These are phyloP conservation scores for Symbiotaphrina buchneri DNA, from an alignment of 495 filamentous ascomycete species.

Conservation along the genomic window DNA sequence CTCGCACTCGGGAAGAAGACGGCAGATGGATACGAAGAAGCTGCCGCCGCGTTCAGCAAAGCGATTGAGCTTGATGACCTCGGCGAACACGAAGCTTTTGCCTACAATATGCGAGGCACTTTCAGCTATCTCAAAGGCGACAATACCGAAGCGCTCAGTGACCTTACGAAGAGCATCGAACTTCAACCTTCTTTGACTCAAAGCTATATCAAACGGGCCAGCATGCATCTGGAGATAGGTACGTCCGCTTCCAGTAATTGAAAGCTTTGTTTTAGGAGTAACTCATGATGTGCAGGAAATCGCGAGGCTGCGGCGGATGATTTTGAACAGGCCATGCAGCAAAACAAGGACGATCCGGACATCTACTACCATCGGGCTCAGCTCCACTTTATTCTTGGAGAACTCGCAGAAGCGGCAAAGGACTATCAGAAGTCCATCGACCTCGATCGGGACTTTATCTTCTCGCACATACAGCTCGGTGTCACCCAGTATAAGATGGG, in stretches of 20 bases:
- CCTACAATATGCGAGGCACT: conserved; percentile 89
- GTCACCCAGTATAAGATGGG: conserved; percentile 99
- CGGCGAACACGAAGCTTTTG: conserved; percentile 64
- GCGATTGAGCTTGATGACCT: conserved; percentile 61
- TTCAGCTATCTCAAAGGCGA: conserved; percentile 85
- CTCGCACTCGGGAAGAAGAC: conserved; percentile 65
- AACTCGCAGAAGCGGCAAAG: conserved; percentile 82
- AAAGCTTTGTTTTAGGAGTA: conserved; percentile 1
- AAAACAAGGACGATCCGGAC: conserved; percentile 80
- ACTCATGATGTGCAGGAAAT: conserved; percentile 33
- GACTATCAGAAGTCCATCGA: conserved; percentile 99
- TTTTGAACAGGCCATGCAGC: conserved; percentile 63
- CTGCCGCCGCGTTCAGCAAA: conserved; percentile 63
- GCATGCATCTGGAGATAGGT: conserved; percentile 94
- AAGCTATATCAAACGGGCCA: conserved; percentile 95
- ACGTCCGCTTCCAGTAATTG: conserved; percentile 11
- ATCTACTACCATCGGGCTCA: conserved; percentile 99
- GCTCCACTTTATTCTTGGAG: conserved; percentile 89
- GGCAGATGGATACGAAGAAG: conserved; percentile 72
- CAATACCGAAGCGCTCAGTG: conserved; percentile 54
- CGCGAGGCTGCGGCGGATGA: conserved; percentile 72
- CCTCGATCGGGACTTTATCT: conserved; percentile 86
- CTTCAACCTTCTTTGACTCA: conserved; percentile 72
- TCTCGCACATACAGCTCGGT: conserved; percentile 97
- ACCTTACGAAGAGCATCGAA: conserved; percentile 81